Percentiles rank a stretch among this genome's conserved stretches.
Evolutionary conservation across 257 asterid genomes (phyloP).

Genomic region (Jacaranda mimosifolia): DNA sequence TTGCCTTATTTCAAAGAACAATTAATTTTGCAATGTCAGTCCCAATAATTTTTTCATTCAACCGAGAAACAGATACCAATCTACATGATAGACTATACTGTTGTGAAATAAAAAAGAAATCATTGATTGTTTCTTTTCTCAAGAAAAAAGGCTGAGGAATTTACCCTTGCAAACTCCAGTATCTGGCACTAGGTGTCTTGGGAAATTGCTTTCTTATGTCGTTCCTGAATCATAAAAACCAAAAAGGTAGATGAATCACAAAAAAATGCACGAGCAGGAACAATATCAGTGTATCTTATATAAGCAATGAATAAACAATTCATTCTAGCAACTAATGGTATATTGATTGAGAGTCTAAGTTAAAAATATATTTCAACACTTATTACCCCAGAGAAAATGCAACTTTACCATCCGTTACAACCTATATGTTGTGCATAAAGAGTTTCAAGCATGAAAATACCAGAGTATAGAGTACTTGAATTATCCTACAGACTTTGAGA

Average conservation of each 20-base stretch:
- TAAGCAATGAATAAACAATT: not conserved
- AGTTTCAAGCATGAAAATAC: not conserved
- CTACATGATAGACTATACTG: not conserved
- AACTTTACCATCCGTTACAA: not conserved
- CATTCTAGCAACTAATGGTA: not conserved
- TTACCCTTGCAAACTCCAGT: constrained; percentile 74
- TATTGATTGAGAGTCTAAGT: not conserved
- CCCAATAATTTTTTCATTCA: not conserved
- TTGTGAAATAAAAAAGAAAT: not conserved
- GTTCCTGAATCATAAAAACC: constrained; percentile 53
- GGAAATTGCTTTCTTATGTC: constrained; percentile 71
- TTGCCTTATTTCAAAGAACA: not conserved
- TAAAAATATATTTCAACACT: not conserved
- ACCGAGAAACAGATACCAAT: not conserved
- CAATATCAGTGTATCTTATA: not conserved
- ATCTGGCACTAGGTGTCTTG: constrained; percentile 76
- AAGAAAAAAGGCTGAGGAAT: not conserved
- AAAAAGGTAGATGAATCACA: not conserved
- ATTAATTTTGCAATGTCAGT: not conserved
- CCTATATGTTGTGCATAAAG: not conserved
- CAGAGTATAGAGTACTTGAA: not conserved
- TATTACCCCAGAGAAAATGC: not conserved
- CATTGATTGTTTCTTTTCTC: not conserved
- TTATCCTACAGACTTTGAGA: not conserved
- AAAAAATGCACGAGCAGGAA: not conserved